Percentiles rank a stretch among this genome's conserved stretches.
Conservation (phyloP, 768 basidiomycete species). For the Mycena polygramma region DNA sequence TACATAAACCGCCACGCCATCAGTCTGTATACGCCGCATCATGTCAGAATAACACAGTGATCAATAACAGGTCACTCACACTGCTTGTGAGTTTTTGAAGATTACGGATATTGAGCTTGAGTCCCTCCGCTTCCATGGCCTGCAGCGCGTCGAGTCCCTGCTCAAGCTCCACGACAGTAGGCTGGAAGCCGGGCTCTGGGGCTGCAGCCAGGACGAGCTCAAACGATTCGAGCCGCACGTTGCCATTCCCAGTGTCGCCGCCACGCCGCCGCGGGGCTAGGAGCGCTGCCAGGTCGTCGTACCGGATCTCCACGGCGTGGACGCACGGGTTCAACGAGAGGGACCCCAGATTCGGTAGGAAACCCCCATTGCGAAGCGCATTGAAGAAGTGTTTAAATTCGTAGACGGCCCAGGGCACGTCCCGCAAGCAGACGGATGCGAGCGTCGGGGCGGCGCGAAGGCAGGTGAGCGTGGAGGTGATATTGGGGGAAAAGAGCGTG, state of each 20-base stretch:
- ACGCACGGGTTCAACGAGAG: constrained; percentile 3
- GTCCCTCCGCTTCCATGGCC: not conserved
- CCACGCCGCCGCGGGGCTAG: constrained; percentile 2
- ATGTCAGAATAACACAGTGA: too few species aligned
- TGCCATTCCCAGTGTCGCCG: not conserved
- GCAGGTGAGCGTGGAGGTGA: not conserved
- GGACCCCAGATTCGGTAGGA: constrained; percentile 8
- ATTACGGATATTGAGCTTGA: constrained; percentile 2
- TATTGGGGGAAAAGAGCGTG: not conserved
- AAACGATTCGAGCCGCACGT: constrained; percentile 10
- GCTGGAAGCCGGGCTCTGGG: not conserved
- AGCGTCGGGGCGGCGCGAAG: not conserved
- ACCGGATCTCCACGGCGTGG: not conserved
- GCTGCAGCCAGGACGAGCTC: not conserved
- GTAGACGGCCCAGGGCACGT: not conserved
- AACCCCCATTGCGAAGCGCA: not conserved
- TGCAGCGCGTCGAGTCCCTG: not conserved
- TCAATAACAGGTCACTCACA: not conserved
- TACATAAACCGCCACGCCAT: too few species aligned
- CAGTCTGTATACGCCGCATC: too few species aligned
- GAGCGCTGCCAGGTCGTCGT: not conserved
- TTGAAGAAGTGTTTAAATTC: not conserved
- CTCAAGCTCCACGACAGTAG: not conserved
- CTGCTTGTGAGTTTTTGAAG: not conserved
- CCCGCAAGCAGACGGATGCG: not conserved